Evolutionary conservation across 306 rosid species (phyloP), one percentile per base, ranked within the genome.

Genomic region (Citrullus amarus): DNA sequence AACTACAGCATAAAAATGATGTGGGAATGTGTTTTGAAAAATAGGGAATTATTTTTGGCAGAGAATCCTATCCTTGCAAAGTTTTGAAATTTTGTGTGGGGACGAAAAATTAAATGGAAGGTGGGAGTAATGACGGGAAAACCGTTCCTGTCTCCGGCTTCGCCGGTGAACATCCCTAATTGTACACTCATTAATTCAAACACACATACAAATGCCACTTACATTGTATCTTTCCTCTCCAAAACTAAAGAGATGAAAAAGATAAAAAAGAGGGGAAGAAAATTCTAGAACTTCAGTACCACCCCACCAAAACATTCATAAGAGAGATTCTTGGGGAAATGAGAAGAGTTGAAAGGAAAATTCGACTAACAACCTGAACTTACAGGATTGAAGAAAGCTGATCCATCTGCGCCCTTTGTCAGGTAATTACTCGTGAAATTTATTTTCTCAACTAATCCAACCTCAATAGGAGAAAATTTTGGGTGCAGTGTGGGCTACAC

Each of bases 401-500:
- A 38, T 41, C 6, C 76, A 70, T 70, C 76, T 70, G 57, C 57
- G 6, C 57, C 75, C 41, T 25, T 70, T 13, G 39, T 70, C 76
- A 70, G 57, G 56, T n/a, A 44, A 43, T 63, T 70, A 46, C 76
- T 25, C 76, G 15, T 70, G 58, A 70, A 46, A 70, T 70, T 70
- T 46, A 70, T 48, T 66, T 66, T 20, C 51, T 18, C 72, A 66
- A 66, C 28, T 3, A 66, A 66, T 66, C 9, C 14, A 63, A 16
- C n/a, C 28, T 25, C 28, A 25, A 25, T 25, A 25, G 28, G 28
- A 25, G 28, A 25, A 25, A 25, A 25, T 25, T 25, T 25, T 25
- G 28, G 28, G 28, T 25, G 28, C 28, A 25, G 28, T 25, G 28
- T 25, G 28, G 28, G 28, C 28, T 25, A 25, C 28, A 25, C 28